Base-by-base conservation (phyloP, 1,284 basidiomycete species). In the Apiotrichum mycotoxinovorans region DNA sequence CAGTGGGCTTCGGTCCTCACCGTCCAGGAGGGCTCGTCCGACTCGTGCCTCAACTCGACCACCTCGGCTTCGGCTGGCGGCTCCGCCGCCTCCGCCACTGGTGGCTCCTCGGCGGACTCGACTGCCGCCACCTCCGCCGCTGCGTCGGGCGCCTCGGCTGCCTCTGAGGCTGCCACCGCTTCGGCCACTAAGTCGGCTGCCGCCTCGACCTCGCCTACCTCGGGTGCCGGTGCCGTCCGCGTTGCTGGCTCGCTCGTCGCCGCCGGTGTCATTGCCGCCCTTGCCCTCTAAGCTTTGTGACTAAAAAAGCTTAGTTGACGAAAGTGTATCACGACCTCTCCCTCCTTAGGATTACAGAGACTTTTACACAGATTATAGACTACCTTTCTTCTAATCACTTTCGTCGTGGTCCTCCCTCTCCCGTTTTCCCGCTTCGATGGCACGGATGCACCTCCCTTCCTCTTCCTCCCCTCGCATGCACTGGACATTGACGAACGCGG, bases 1-100 rank as follows among this genome's bases (percentile, higher is more conserved):
- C 82, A 80, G 4, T 89, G 81, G 78, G 82, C 83, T 14, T 83
- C 83, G 60, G 73, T 78, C 2, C 76, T 85, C 51, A 83, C 79
- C 2, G 75, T 89, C 56, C 69, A 77, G 58, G n/a, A 69, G 7
- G 79, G 83, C 40, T 58, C 75, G 17, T 75, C 79, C 58, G 69
- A 69, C 22, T 50, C 60, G 15, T 78, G 75, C 58, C 52, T 75
- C 25, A 59, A 49, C 45, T 25, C 15, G 4, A 4, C 37, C n/a
- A 23, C 42, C 45, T 45, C 51, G 22, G 23, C 49, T 12, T 33
- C 49, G 25, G 20, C n/a, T 47, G 35, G 35, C 35, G 42, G 27
- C 33, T 23, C 46, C 51, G 35, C 42, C 35, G 42, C 37, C 33
- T 23, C 46, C 27, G 20, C 15, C 22, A 18, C n/a, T n/a, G n/a